Conservation (phyloP, 768 basidiomycete species). For the Boletellus sp. region DNA sequence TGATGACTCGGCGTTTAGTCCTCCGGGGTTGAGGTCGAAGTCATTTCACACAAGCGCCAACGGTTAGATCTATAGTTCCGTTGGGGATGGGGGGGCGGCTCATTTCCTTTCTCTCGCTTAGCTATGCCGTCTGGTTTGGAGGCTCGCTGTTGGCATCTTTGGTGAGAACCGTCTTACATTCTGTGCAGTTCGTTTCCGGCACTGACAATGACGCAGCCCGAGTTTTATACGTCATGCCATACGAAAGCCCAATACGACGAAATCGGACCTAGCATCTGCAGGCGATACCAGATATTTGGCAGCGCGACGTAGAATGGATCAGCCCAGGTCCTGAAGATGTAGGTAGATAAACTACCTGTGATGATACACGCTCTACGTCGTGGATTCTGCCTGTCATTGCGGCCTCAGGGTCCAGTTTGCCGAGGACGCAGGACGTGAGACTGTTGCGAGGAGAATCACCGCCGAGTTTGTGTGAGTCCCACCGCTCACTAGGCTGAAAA, state of each 20-base stretch:
- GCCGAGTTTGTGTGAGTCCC: no score
- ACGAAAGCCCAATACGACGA: constrained; percentile 94
- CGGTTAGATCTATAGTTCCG: constrained; percentile 44
- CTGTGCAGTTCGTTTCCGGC: not conserved
- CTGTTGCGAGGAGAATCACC: no score
- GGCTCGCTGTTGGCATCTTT: constrained; percentile 92
- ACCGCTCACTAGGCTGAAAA: no score
- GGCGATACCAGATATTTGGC: constrained; percentile 91
- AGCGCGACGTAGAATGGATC: constrained; percentile 59
- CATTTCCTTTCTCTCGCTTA: constrained; percentile 24
- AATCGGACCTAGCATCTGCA: constrained; percentile 86
- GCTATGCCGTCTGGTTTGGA: constrained; percentile 97
- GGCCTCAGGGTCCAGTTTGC: constrained; percentile 4
- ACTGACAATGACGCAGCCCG: constrained; percentile 54
- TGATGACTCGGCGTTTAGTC: constrained; percentile 49
- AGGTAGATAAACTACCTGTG: not conserved
- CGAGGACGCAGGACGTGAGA: not conserved
- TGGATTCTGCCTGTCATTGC: not conserved
- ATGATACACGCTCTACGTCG: not conserved
- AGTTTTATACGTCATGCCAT: constrained; percentile 93
- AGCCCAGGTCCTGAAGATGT: not conserved
- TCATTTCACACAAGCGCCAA: constrained; percentile 97
- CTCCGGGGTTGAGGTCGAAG: constrained; percentile 95
- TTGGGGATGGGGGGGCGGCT: not conserved
- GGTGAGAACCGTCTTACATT: constrained; percentile 43